phyloP scores from a whole-genome alignment of 2,329 filamentous ascomycete species.

The Metarhizium anisopliae region DNA sequence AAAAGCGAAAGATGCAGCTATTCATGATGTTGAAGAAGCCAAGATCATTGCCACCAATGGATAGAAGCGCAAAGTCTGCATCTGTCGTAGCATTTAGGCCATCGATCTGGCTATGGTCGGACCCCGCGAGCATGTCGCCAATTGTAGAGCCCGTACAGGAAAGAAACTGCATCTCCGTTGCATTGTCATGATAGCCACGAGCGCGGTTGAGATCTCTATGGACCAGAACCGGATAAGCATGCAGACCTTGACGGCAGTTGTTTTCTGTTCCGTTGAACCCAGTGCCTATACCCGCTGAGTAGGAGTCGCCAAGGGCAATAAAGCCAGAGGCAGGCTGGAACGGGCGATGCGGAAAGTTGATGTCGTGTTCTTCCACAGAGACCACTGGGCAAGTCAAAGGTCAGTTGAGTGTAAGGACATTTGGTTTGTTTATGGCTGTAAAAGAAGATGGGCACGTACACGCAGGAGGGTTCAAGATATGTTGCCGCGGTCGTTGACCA shows the following conservation, averaged over 20 bases:
- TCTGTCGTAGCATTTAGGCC: conserved; percentile 27
- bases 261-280: conserved; percentile 29
- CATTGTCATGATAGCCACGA: neutral
- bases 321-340: conserved; percentile 21
- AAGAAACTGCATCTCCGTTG: conserved; percentile 29
- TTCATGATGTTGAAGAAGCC: conserved; percentile 42
- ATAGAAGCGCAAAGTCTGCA: conserved; percentile 34
- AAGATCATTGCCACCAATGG: conserved; percentile 39
- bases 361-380: neutral
- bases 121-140: conserved; percentile 27
- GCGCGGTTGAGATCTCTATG: conserved; percentile 24
- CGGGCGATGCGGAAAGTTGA: conserved; percentile 6
- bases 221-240: conserved; percentile 33
- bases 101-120: conserved; percentile 31
- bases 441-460: neutral
- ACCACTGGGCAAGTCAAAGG: neutral
- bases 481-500: neutral
- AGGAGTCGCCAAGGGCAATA: conserved; percentile 36
- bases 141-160: conserved; percentile 38
- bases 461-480: neutral
- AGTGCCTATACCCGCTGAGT: conserved; percentile 39
- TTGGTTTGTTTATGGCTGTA: no score
- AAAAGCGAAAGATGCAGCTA: conserved; percentile 40
- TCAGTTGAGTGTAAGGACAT: neutral
- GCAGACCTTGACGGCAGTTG: conserved; percentile 31